Percentiles rank a stretch among this genome's conserved stretches.
phyloP scores from a whole-genome alignment of 129 eudicot genomes.

The Lactuca sativa region DNA sequence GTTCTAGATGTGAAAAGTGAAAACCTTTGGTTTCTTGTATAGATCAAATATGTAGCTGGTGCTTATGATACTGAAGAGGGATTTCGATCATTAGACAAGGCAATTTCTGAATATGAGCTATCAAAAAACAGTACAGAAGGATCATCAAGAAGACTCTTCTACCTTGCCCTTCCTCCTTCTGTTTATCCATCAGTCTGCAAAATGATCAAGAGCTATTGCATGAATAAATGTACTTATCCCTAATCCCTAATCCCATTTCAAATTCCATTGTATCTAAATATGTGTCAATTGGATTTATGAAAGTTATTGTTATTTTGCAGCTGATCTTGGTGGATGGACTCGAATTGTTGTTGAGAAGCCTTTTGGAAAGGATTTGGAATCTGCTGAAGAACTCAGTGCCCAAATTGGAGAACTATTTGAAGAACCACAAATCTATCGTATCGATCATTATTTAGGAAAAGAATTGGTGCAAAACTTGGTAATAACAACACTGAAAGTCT shows the following conservation, averaged over 20 bases:
- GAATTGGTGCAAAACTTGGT: slow-evolving; percentile 99
- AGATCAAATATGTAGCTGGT: slow-evolving; percentile 87
- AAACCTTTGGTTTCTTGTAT: slow-evolving; percentile 14
- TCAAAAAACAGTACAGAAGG: slow-evolving; percentile 57
- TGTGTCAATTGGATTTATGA: slow-evolving; percentile 14
- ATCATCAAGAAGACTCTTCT: slow-evolving; percentile 88
- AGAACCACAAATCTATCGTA: slow-evolving; percentile 94
- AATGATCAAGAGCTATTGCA: slow-evolving; percentile 73
- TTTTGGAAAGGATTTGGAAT: slow-evolving; percentile 90
- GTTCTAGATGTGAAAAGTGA: too few relatives aligned
- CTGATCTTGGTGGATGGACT: slow-evolving; percentile 99
- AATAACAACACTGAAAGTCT: slow-evolving; percentile 7
- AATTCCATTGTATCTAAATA: neutral
- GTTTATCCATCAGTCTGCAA: slow-evolving; percentile 98
- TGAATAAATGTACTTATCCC: slow-evolving; percentile 68
- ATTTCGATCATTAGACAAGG: slow-evolving; percentile 62
- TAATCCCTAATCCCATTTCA: neutral
- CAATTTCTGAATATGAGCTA: slow-evolving; percentile 69
- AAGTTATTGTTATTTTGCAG: slow-evolving; percentile 34
- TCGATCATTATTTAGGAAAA: slow-evolving; percentile 96
- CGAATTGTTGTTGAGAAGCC: slow-evolving; percentile 99
- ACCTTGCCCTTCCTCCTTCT: slow-evolving; percentile 98
- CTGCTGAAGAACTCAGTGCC: slow-evolving; percentile 89
- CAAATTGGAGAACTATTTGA: slow-evolving; percentile 96
- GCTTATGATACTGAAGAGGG: slow-evolving; percentile 86